A percentile compares a stretch with the other conserved stretches of the same genome.
These are phyloP conservation scores for Durusdinium trenchii DNA, from an alignment of 73 alveolate genomes.

Conservation along the genomic window DNA sequence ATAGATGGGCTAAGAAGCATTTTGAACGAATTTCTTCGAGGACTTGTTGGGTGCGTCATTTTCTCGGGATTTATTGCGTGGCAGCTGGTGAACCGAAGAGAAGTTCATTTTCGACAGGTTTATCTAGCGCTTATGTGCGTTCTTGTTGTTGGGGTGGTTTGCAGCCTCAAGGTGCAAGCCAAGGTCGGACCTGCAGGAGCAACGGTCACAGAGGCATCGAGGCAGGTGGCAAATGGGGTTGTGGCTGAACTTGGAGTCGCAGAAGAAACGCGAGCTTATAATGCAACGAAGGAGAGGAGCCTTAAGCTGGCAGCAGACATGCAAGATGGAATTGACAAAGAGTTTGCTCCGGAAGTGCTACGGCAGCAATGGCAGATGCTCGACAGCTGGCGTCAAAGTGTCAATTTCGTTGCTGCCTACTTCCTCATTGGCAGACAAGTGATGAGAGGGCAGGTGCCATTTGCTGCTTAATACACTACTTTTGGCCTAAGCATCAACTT, in stretches of 20 bases:
- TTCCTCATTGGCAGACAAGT: background rate
- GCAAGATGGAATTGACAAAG: background rate
- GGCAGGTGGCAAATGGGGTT: background rate
- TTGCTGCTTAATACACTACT: background rate
- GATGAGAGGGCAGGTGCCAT: background rate
- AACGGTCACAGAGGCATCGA: background rate
- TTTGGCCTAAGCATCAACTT: background rate
- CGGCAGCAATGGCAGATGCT: background rate
- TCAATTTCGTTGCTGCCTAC: background rate
- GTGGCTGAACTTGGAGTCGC: background rate
- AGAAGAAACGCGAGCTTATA: background rate
- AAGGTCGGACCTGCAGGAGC: background rate
- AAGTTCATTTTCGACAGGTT: background rate
- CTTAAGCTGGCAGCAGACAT: background rate
- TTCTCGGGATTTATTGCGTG: background rate
- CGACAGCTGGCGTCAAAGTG: background rate
- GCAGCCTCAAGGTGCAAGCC: background rate
- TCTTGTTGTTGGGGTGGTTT: background rate
- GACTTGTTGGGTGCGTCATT: background rate
- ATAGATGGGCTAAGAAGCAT: background rate
- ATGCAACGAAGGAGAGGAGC: background rate
- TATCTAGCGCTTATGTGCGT: background rate
- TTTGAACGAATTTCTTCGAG: background rate
- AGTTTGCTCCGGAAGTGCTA: background rate
- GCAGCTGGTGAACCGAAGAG: background rate